Evolutionary conservation across 441 rosid species (phyloP), one percentile per base, ranked within the genome.

Genomic region (Erodium trifolium): DNA sequence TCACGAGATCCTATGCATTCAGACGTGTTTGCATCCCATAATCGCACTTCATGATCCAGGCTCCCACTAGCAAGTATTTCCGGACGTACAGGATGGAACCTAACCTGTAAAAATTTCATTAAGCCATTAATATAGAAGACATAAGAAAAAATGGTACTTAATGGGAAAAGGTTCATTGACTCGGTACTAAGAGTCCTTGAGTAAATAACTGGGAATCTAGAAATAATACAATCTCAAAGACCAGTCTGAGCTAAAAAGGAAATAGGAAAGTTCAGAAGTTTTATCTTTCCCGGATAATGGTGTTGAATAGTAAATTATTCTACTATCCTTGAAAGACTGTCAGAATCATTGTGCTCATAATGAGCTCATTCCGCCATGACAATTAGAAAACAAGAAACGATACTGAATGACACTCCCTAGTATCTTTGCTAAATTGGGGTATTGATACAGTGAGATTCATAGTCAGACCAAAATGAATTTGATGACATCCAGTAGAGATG

Each of bases 21-120:
- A 13, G 92, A 76, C 1, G 92, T 83, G 72, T 79, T 86, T 76
- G 91, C 87, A 81, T 90, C 83, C 98, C 98, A 92, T 68, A 92
- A 73, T 77, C 87, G 88, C 68, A 92, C 97, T 83, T 90, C 86
- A 34, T 82, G 90, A 79, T 92, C 98, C 86, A 92, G 86, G 82
- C 98, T 92, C 72, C 98, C 97, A 85, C 98, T 92, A 60, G 98
- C 98, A 82, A 92, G 85, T 74, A 92, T 83, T 79, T 84, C 87
- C 31, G 96, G 83, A 75, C 80, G 82, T 67, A 74, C 72, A 29
- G 98, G 98, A 72, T 92, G 97, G 76, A 90, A 92, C 82, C 96
- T 92, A 78, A 92, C 98, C 96, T 92, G 89, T 75, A 84, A 71
- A 34, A 62, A 31, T 67, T 72, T 75, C 76, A 72, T 68, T 14